Evolutionary conservation across 169 alveolate species (phyloP).

Genomic region (Eimeria necatrix): DNA sequence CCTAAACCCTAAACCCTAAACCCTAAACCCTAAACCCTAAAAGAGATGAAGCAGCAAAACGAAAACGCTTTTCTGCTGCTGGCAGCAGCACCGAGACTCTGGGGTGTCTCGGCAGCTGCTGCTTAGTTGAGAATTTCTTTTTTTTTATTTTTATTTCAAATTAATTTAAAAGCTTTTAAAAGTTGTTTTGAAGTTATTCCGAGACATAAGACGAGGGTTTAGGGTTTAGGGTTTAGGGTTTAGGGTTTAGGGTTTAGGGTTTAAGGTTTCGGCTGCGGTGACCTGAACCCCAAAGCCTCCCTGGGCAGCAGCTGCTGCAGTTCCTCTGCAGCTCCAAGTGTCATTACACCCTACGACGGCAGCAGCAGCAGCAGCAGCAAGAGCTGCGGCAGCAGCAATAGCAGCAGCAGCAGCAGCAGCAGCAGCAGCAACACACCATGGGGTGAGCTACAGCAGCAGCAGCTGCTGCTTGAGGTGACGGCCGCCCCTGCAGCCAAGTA

Average conservation of each 20-base stretch:
- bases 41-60: background rate
- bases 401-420: background rate
- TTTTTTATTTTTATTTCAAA: too few relatives aligned
- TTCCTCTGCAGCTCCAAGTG: background rate
- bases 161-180: background rate
- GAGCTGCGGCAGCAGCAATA: background rate
- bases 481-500: background rate
- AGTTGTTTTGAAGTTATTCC: background rate
- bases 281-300: conserved; percentile 2
- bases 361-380: background rate
- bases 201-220: background rate
- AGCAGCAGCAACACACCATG: conserved; percentile 4
- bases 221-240: background rate
- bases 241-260: background rate
- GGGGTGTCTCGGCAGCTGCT: background rate
- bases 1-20: background rate
- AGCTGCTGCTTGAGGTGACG: background rate
- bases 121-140: too few relatives aligned
- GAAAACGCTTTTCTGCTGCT: background rate
- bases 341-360: background rate
- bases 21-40: too few relatives aligned
- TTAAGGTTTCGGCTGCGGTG: conserved; percentile 21
- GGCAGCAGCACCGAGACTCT: background rate
- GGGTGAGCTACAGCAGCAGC: background rate
- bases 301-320: conserved; percentile 19